Percentiles rank a stretch among this genome's conserved stretches.
Conservation (phyloP, 1,284 basidiomycete genomes). For the Ganoderma resinaceum region DNA sequence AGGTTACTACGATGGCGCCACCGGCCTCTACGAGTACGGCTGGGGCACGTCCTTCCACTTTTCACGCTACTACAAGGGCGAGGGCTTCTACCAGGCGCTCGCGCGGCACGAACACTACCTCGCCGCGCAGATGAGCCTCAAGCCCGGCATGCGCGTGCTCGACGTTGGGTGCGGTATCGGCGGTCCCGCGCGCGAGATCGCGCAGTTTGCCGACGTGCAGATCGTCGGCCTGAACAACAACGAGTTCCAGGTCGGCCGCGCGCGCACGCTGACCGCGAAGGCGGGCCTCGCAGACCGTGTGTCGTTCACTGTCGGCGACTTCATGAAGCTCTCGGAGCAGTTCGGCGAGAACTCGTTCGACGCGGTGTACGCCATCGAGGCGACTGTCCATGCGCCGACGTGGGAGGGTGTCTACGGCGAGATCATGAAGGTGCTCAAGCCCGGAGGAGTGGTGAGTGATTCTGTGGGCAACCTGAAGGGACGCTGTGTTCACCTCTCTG, state of each 20-base stretch:
- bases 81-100: conserved; percentile 84
- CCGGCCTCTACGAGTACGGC: conserved; percentile 96
- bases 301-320: conserved; percentile 90
- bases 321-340: conserved; percentile 93
- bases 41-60: conserved; percentile 98
- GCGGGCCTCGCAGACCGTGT: conserved; percentile 84
- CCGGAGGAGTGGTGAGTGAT: conserved; percentile 87
- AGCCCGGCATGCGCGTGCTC: conserved; percentile 93
- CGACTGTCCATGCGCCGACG: conserved; percentile 94
- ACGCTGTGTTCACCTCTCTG: conserved; percentile 3
- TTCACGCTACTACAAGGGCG: conserved; percentile 97
- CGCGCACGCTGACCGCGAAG: conserved; percentile 83
- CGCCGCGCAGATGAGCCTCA: conserved; percentile 81
- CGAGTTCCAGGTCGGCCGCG: conserved; percentile 91
- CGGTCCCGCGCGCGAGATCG: conserved; percentile 96
- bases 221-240: conserved; percentile 98
- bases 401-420: conserved; percentile 97
- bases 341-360: conserved; percentile 97
- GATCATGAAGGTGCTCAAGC: conserved; percentile 95
- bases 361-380: conserved; percentile 98
- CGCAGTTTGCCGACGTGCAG: conserved; percentile 87
- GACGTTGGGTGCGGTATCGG: conserved; percentile 99
- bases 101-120: conserved; percentile 99
- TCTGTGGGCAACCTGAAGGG: background rate
- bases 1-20: conserved; percentile 98